Percentiles rank a stretch among this genome's conserved stretches.
Evolutionary conservation across 73 alveolate species (phyloP).

Genomic region (Paraurostyla sp.): DNA sequence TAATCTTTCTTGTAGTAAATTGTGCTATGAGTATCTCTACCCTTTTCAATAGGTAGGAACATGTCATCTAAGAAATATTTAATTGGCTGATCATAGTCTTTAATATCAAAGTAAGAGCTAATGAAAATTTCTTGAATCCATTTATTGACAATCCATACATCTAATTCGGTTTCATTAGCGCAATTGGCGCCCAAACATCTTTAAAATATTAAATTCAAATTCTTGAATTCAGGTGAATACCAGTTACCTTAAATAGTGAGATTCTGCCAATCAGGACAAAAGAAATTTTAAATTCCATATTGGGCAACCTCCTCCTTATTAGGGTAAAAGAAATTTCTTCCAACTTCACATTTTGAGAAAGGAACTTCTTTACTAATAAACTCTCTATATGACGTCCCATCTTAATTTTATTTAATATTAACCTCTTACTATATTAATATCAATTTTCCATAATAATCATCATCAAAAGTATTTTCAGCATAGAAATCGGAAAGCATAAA

Average conservation of each 20-base stretch:
- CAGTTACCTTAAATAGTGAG: constrained; percentile 24
- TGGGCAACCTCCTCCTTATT: not conserved
- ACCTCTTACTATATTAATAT: not conserved
- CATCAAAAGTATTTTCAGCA: not conserved
- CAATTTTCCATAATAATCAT: not conserved
- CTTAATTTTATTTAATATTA: not conserved
- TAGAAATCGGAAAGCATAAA: constrained; percentile 3
- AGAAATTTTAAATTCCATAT: not conserved
- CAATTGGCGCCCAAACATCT: constrained; percentile 5
- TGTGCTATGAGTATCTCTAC: not conserved
- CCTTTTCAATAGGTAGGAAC: not conserved
- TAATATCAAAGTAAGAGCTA: constrained; percentile 10
- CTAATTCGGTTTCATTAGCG: not conserved
- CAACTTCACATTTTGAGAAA: not conserved
- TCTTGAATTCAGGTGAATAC: constrained; percentile 21
- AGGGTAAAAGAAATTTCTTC: not conserved
- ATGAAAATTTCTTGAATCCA: not conserved
- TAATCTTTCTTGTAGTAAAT: not conserved
- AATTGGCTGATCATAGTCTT: constrained; percentile 9
- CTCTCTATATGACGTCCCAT: not conserved
- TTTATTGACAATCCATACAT: not conserved
- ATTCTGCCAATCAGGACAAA: constrained; percentile 30
- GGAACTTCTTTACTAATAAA: not conserved
- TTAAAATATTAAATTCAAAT: not conserved
- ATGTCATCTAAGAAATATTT: constrained; percentile 7